A percentile compares a stretch with the other conserved stretches of the same genome.
Evolutionary conservation across 352 stramenopile genomes (phyloP).

Genomic region (Phytophthora fragariae): DNA sequence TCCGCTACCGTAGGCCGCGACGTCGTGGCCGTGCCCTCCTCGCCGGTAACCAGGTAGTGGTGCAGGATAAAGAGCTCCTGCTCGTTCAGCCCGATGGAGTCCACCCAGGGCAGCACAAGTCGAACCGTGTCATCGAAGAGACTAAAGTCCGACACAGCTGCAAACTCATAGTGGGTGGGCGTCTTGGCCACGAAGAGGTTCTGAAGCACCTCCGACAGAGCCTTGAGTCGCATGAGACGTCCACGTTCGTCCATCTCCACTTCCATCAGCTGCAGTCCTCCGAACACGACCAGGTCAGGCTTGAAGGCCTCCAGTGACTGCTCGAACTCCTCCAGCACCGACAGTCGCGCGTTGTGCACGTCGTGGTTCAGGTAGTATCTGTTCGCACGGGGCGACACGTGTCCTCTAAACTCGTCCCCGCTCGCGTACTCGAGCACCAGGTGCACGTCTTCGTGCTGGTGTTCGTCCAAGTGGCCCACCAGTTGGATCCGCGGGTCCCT

Average conservation of each 20-base stretch:
- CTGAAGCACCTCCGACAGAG: constrained; percentile 76
- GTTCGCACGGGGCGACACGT: constrained; percentile 77
- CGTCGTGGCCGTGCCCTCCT: constrained; percentile 77
- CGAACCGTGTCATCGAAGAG: constrained; percentile 85
- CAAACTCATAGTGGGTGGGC: constrained; percentile 85
- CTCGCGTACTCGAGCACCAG: constrained; percentile 83
- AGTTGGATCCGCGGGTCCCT: constrained; percentile 66
- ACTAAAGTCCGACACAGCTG: constrained; percentile 83
- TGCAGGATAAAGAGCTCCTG: constrained; percentile 87
- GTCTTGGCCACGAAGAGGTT: constrained; percentile 69
- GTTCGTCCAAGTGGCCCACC: constrained; percentile 64
- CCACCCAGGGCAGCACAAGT: constrained; percentile 79
- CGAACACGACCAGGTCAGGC: constrained; percentile 82
- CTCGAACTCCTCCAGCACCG: constrained; percentile 84
- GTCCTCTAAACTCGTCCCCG: constrained; percentile 65
- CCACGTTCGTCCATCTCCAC: constrained; percentile 72
- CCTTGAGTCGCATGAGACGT: constrained; percentile 59
- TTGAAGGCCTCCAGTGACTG: constrained; percentile 60
- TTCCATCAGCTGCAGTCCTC: constrained; percentile 86
- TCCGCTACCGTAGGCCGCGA: constrained; percentile 77
- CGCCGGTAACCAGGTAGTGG: constrained; percentile 79
- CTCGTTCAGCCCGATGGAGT: constrained; percentile 86
- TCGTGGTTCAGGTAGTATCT: constrained; percentile 90
- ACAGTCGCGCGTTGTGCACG: constrained; percentile 83
- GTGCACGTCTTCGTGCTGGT: constrained; percentile 80